Percentiles rank a stretch among this genome's conserved stretches.
These are phyloP conservation scores for Isochrysis galbana DNA, from an alignment of 78 protist genomes.

Conservation along the genomic window DNA sequence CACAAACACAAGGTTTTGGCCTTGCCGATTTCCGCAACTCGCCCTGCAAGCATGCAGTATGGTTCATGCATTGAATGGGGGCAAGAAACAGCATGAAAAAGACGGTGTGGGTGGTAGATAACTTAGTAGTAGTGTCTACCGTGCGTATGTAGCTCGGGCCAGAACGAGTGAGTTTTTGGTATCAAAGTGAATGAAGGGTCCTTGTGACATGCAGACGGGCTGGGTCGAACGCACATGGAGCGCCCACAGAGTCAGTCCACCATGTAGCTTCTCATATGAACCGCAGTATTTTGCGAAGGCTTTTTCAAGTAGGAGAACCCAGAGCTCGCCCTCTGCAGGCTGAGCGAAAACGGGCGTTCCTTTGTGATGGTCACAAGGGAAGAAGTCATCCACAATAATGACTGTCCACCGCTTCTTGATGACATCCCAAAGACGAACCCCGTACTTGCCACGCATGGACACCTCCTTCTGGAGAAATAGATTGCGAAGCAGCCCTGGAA, in stretches of 20 bases:
- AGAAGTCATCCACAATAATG: slow-evolving; percentile 39
- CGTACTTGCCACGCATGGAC: slow-evolving; percentile 29
- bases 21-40: too few relatives aligned
- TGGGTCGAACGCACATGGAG: background rate
- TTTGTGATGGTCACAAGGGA: background rate
- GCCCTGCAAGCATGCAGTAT: too few relatives aligned
- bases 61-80: too few relatives aligned
- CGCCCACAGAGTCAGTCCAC: slow-evolving; percentile 36
- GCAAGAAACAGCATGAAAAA: too few relatives aligned
- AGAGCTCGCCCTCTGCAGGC: slow-evolving; percentile 28
- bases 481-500: background rate
- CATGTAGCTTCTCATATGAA: background rate
- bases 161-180: too few relatives aligned
- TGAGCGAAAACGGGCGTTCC: slow-evolving; percentile 6
- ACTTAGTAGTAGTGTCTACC: too few relatives aligned
- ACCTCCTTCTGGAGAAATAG: background rate
- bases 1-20: too few relatives aligned
- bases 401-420: background rate
- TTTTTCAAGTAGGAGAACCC: slow-evolving; percentile 50
- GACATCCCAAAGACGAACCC: background rate
- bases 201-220: too few relatives aligned
- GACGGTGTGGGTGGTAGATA: too few relatives aligned
- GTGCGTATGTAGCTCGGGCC: too few relatives aligned
- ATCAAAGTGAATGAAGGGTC: too few relatives aligned
- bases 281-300: slow-evolving; percentile 47